Base-by-base conservation (phyloP, 2,329 filamentous ascomycete species). In the Fusarium sp. region DNA sequence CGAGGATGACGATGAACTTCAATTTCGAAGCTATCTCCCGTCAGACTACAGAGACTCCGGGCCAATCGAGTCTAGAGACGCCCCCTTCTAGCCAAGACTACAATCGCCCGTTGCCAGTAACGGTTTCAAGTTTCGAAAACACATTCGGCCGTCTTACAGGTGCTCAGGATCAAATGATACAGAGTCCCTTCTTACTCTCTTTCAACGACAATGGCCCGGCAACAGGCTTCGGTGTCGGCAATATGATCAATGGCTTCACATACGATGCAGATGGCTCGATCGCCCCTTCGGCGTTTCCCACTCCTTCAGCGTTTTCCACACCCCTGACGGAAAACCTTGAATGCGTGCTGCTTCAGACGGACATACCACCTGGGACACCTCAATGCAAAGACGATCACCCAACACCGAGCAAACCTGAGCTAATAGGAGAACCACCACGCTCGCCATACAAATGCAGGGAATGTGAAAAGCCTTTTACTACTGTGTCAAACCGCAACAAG, bases 401-500 rank as follows among this genome's bases (percentile, higher is more conserved):
- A n/a, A 39, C 31, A 6, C 13, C 25, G 26, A 67, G 58, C 45
- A 54, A 67, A 13, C 26, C 14, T 18, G 45, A 34, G 28, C 62
- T 69, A 19, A 60, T 61, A 21, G 23, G 50, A 10, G 44, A 63
- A 11, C 59, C 53, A 9, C 62, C 71, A 6, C 37, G 58, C 28
- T 39, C 65, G 6, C 68, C 66, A 7, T 54, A 18, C 44, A 61
- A 19, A 3, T 79, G 77, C 59, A 34, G 51, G 2, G 62, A 62
- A 13, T 79, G 77, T 39, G 51, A 59, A 43, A 78, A 77, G 65
- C 69, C 61, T 19, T 78, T 79, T 30, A 75, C 76, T 3, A 78
- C 67, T 50, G 58, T 72, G 26, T 75, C 76, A 61, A 79, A 78
- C 53, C 72, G 75, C 25, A 78, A 78, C 59, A 79, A 78, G 55